phyloP scores from a whole-genome alignment of 2,329 filamentous ascomycete species.

The Cordyceps militaris region DNA sequence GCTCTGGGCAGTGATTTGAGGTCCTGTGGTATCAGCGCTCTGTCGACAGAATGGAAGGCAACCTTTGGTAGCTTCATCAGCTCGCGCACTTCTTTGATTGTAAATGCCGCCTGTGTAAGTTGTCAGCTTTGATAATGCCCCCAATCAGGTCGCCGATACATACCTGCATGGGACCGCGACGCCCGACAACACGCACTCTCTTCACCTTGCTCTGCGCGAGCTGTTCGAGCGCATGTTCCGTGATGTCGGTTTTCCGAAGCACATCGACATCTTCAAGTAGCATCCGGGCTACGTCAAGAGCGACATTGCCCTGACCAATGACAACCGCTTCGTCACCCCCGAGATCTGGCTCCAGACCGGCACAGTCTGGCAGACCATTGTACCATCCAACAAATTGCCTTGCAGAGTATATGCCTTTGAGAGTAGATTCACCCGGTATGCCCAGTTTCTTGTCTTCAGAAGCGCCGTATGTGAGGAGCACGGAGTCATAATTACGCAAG shows the following conservation, averaged over 20 bases:
- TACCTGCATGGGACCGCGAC: conserved; percentile 82
- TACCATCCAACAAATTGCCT: conserved; percentile 97
- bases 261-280: conserved; percentile 68
- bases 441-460: conserved; percentile 72
- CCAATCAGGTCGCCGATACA: conserved; percentile 16
- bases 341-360: conserved; percentile 65
- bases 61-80: conserved; percentile 70
- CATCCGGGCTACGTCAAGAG: conserved; percentile 85
- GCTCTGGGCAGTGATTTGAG: conserved; percentile 66
- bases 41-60: conserved; percentile 62
- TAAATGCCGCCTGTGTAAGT: conserved; percentile 67
- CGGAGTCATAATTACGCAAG: conserved; percentile 79
- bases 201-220: conserved; percentile 67
- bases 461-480: conserved; percentile 90
- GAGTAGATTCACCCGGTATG: conserved; percentile 67
- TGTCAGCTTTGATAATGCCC: background rate
- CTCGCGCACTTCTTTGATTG: conserved; percentile 89
- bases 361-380: conserved; percentile 83
- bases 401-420: conserved; percentile 76
- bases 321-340: conserved; percentile 77
- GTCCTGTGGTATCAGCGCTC: conserved; percentile 58
- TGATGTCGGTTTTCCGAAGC: conserved; percentile 79
- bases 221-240: conserved; percentile 70
- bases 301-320: conserved; percentile 93
- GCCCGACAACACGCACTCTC: conserved; percentile 78